These are phyloP conservation scores for Sanghuangporus sanghuang DNA, from an alignment of 1,284 basidiomycete genomes.

Conservation along the genomic window DNA sequence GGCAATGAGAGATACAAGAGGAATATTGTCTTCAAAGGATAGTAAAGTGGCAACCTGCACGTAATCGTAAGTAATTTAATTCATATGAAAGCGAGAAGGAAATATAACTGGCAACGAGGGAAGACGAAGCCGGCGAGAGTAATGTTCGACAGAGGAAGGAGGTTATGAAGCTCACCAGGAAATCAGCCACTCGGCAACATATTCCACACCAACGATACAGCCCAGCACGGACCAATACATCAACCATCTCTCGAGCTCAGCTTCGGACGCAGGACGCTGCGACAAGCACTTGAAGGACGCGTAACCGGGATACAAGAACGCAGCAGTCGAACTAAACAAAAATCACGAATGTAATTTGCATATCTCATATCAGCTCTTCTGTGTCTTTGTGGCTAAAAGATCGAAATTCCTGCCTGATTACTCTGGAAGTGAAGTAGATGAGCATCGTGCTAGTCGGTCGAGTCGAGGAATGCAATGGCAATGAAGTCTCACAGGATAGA, in stretches of 20 bases:
- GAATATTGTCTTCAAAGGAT: constrained; percentile 76
- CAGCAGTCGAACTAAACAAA: constrained; percentile 48
- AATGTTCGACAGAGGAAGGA: neutral
- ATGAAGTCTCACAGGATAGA: neutral
- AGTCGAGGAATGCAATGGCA: neutral
- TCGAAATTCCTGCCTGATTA: constrained; percentile 9
- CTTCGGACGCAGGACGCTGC: constrained; percentile 72
- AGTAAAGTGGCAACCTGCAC: constrained; percentile 84
- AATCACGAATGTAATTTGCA: neutral
- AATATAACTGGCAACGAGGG: neutral
- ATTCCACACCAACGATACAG: constrained; percentile 68
- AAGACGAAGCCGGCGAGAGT: neutral
- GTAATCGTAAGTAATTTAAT: constrained; percentile 12
- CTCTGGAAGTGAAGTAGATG: constrained; percentile 15
- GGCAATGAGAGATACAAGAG: constrained; percentile 89
- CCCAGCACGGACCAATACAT: constrained; percentile 90
- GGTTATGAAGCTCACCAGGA: constrained; percentile 49
- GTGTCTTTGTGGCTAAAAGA: neutral
- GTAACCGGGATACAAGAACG: constrained; percentile 80
- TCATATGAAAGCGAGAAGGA: neutral
- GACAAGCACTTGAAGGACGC: constrained; percentile 83
- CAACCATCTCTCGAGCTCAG: constrained; percentile 78
- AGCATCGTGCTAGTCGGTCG: constrained; percentile 9
- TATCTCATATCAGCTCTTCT: neutral
- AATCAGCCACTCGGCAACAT: constrained; percentile 77